Evolutionary conservation across 139 green algal species (phyloP).

Genomic region (Chara braunii): DNA sequence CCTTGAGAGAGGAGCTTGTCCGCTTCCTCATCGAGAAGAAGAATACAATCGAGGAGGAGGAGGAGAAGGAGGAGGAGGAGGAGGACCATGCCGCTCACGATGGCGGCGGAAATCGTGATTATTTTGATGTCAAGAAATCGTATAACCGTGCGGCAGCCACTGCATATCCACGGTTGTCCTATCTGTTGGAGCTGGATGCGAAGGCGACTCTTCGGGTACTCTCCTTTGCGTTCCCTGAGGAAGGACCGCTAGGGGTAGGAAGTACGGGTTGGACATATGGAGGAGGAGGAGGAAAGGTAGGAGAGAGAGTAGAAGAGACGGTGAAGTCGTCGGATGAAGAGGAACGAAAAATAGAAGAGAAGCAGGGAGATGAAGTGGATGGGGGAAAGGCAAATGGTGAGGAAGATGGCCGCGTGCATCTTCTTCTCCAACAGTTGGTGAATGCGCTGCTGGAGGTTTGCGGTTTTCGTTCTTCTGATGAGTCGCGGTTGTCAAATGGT

Average conservation of each 20-base stretch:
- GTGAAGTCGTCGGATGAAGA: not conserved
- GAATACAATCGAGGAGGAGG: too few relatives aligned
- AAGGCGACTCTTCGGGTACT: constrained; percentile 11
- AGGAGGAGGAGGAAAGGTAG: not conserved
- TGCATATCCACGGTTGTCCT: constrained; percentile 18
- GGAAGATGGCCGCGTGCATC: too few relatives aligned
- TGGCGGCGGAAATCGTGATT: too few relatives aligned
- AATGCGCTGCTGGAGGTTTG: too few relatives aligned
- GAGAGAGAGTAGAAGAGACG: not conserved
- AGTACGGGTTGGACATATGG: not conserved
- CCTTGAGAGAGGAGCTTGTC: not conserved
- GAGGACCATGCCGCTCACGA: too few relatives aligned
- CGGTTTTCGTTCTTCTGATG: too few relatives aligned
- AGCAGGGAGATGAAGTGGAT: not conserved
- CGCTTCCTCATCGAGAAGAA: too few relatives aligned
- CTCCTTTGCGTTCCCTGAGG: constrained; percentile 9
- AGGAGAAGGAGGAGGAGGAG: too few relatives aligned
- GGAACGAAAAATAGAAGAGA: not conserved
- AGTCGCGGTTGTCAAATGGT: too few relatives aligned
- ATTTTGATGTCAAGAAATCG: not conserved
- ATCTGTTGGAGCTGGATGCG: constrained; percentile 10
- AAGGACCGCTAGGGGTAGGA: not conserved
- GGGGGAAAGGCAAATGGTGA: too few relatives aligned
- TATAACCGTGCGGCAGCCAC: not conserved
- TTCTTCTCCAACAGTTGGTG: too few relatives aligned